Conservation (phyloP, 345 rosid species). For the Sonneratia alba region DNA sequence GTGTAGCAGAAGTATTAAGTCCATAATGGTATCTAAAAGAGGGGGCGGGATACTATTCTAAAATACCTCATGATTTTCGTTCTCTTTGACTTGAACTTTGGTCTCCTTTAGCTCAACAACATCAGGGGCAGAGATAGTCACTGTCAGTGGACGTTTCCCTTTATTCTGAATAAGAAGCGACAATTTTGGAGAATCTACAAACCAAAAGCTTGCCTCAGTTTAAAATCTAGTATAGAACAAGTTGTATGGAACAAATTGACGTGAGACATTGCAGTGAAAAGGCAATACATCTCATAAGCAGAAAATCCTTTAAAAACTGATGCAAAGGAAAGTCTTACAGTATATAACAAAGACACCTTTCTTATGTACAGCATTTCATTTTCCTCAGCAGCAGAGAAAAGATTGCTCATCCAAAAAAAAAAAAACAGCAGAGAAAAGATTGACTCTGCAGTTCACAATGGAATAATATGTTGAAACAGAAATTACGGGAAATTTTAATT, state of each 20-base stretch:
- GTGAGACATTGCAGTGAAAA: neutral
- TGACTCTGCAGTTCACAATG: neutral
- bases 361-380: neutral
- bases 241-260: neutral
- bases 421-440: neutral
- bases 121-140: constrained; percentile 51
- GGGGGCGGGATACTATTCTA: neutral
- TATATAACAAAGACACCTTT: neutral
- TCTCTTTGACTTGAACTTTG: neutral
- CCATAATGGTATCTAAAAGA: neutral
- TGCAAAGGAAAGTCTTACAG: neutral
- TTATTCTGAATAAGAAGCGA: constrained; percentile 66
- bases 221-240: neutral
- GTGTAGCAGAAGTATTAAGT: neutral
- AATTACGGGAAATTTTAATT: neutral
- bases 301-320: neutral
- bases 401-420: neutral
- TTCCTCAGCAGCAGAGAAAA: neutral
- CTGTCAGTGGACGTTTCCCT: constrained; percentile 34
- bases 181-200: constrained; percentile 56
- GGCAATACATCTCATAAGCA: neutral
- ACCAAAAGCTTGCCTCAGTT: neutral
- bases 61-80: neutral
- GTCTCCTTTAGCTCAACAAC: constrained; percentile 1
- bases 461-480: neutral